phyloP scores from a whole-genome alignment of 176 grass and related monocot genomes.

The Rhynchospora breviuscula region DNA sequence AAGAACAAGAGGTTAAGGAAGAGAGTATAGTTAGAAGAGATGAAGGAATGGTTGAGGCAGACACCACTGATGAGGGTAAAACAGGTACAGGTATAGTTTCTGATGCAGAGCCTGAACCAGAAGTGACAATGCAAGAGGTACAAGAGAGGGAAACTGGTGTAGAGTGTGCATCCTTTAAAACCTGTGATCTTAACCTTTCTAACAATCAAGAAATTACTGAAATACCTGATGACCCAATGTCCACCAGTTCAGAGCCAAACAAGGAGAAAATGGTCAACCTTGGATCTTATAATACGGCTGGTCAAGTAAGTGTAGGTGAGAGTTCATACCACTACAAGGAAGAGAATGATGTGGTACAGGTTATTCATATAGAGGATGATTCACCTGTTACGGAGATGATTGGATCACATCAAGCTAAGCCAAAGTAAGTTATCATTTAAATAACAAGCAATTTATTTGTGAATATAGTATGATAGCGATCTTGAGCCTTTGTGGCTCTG shows the following conservation, averaged over 20 bases:
- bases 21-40: slow-evolving; percentile 22
- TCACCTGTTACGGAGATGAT: slow-evolving; percentile 42
- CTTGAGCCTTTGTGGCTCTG: background rate
- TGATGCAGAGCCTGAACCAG: slow-evolving; percentile 27
- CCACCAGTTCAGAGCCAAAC: slow-evolving; percentile 33
- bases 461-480: background rate
- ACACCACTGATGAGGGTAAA: slow-evolving; percentile 40
- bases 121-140: slow-evolving; percentile 35
- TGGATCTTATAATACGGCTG: slow-evolving; percentile 20
- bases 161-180: slow-evolving; percentile 72
- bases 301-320: slow-evolving; percentile 10
- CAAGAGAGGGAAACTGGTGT: slow-evolving; percentile 31
- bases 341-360: slow-evolving; percentile 38
- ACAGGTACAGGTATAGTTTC: slow-evolving; percentile 32
- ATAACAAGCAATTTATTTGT: background rate
- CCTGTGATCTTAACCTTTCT: slow-evolving; percentile 77
- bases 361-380: slow-evolving; percentile 76
- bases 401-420: slow-evolving; percentile 44
- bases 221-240: slow-evolving; percentile 47
- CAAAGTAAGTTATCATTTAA: slow-evolving; percentile 51
- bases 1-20: slow-evolving; percentile 32
- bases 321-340: slow-evolving; percentile 28
- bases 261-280: slow-evolving; percentile 42
- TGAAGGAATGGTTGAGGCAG: slow-evolving; percentile 44
- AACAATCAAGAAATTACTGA: slow-evolving; percentile 64